These are phyloP conservation scores for Balamuthia mandrillaris DNA, from an alignment of 208 protist genomes.

Conservation along the genomic window DNA sequence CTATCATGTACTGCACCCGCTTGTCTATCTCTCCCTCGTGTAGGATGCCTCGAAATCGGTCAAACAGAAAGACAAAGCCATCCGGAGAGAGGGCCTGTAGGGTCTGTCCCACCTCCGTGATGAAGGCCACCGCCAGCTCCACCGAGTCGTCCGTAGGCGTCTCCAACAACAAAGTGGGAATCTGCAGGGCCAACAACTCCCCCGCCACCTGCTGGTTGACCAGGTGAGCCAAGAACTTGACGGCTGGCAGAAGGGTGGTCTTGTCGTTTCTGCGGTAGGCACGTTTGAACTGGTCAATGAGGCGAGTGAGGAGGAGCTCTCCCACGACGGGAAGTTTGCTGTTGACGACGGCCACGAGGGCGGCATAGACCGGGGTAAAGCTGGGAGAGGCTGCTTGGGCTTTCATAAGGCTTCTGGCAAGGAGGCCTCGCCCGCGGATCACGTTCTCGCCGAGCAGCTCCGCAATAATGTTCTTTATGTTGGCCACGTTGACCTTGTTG, in stretches of 20 bases:
- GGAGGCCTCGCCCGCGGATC: constrained; percentile 91
- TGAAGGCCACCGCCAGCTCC: constrained; percentile 84
- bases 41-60: constrained; percentile 80
- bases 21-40: constrained; percentile 86
- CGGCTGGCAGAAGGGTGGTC: constrained; percentile 51
- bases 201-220: constrained; percentile 86
- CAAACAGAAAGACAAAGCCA: constrained; percentile 68
- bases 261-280: constrained; percentile 79
- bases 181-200: constrained; percentile 80
- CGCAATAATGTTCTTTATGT: constrained; percentile 84
- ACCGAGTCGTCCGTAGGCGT: constrained; percentile 91
- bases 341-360: constrained; percentile 93
- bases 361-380: constrained; percentile 92
- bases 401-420: constrained; percentile 87
- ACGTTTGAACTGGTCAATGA: constrained; percentile 83
- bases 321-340: constrained; percentile 94
- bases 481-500: constrained; percentile 92
- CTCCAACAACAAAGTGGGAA: constrained; percentile 81
- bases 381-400: constrained; percentile 87
- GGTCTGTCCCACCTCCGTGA: constrained; percentile 72
- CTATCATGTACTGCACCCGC: constrained; percentile 91
- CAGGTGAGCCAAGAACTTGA: constrained; percentile 85
- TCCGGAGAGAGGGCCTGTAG: constrained; percentile 57
- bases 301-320: constrained; percentile 85
- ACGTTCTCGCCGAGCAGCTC: constrained; percentile 97